Evolutionary conservation across 495 filamentous ascomycete species (phyloP), one percentile per base, ranked within the genome.

Genomic region (Tuber microsphaerosporum): DNA sequence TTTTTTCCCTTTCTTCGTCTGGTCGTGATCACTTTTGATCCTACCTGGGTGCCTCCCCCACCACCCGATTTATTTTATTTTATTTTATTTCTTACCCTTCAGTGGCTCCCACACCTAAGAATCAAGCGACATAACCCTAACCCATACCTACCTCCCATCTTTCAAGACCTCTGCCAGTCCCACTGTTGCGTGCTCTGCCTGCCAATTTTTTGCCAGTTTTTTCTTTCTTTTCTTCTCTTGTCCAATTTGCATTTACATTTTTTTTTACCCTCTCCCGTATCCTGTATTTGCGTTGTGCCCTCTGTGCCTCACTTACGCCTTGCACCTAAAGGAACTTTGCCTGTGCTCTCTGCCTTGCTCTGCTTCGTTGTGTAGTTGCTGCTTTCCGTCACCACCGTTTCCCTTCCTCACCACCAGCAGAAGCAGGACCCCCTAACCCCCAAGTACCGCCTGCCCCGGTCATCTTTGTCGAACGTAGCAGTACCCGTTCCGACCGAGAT

Each of bases 21-120:
- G 44, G 43, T 41, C 70, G 70, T 79, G 48, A 79, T 79, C 70
- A 51, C 68, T 79, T 79, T 79, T 71, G 77, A 74, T 77, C 75
- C 46, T 39, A 68, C 71, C 71, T 77, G 75, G 74, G 5, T 65
- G 56, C 56, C 37, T 72, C 74, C 76, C 76, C 76, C 76, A 79
- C 77, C 77, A 79, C 77, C 77, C 65, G 77, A 70, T 65, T 65
- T 65, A 79, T 79, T 79, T 79, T 75, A 73, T 79, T 79, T 79
- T 78, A 61, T 61, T 61, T 31, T 22, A 41, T 6, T 41, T 5
- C 39, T 12, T 65, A 17, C 56, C 26, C 56, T 65, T 65, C 56
- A 34, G 56, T 79, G 61, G 61, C 77, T 79, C 73, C 77, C 77
- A 79, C 77, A 79, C 77, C 56, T 34, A 77, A 73, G 71, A 73